Conservation (phyloP, 164 flowering plant genomes). For the Kalanchoe fedtschenkoi region DNA sequence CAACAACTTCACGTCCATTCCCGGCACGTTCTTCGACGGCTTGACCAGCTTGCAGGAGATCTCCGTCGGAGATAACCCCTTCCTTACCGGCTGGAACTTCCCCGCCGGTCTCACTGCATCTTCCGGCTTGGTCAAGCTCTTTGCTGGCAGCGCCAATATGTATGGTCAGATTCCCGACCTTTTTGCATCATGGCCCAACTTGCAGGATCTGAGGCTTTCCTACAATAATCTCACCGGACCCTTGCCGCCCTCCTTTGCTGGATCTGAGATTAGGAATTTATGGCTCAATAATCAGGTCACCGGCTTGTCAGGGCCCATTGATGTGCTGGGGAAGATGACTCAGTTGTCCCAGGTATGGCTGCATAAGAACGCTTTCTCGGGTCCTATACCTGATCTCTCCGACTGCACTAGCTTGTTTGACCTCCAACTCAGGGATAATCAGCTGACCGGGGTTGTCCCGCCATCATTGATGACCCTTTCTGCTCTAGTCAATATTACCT, state of each 20-base stretch:
- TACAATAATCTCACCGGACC: slow-evolving; percentile 44
- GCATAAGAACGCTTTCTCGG: slow-evolving; percentile 30
- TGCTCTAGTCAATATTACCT: slow-evolving; percentile 25
- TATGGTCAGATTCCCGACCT: slow-evolving; percentile 33
- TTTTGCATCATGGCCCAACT: slow-evolving; percentile 18
- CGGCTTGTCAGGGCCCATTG: slow-evolving; percentile 27
- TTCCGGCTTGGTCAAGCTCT: slow-evolving; percentile 14
- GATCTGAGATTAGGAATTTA: slow-evolving; percentile 22
- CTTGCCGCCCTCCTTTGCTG: slow-evolving; percentile 25
- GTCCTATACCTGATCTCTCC: slow-evolving; percentile 41
- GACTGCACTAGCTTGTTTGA: slow-evolving; percentile 26
- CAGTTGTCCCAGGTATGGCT: slow-evolving; percentile 40
- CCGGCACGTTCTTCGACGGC: slow-evolving; percentile 20
- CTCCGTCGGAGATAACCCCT: slow-evolving; percentile 18
- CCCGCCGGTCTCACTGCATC: slow-evolving; percentile 21
- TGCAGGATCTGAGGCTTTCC: slow-evolving; percentile 29
- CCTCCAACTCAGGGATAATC: slow-evolving; percentile 41
- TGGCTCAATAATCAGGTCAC: slow-evolving; percentile 36
- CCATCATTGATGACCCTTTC: slow-evolving; percentile 19
- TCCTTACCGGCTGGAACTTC: slow-evolving; percentile 27
- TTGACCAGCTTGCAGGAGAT: slow-evolving; percentile 25
- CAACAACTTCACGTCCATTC: slow-evolving; percentile 38
- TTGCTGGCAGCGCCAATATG: slow-evolving; percentile 18
- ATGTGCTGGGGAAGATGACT: slow-evolving; percentile 30
- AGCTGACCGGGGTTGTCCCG: slow-evolving; percentile 35